Evolutionary conservation across 495 filamentous ascomycete species (phyloP).

Genomic region (Aspergillus nidulans): DNA sequence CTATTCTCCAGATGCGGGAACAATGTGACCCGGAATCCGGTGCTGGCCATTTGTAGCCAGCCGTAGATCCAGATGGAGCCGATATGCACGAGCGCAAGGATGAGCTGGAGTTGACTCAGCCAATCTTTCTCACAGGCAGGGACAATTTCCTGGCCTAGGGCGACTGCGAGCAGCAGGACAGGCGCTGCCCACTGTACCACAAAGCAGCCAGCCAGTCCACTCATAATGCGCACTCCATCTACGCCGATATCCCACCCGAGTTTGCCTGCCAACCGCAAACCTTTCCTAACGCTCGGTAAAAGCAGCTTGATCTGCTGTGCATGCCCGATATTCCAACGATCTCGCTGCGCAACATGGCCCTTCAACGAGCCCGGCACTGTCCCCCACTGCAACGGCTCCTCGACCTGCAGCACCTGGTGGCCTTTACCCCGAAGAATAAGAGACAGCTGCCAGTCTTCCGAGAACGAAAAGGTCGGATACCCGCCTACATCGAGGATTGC

Average conservation of each 20-base stretch:
- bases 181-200: conserved; percentile 24
- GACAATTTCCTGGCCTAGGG: conserved; percentile 17
- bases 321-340: conserved; percentile 35
- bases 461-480: conserved; percentile 46
- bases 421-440: conserved; percentile 40
- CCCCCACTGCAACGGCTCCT: conserved; percentile 49
- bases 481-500: conserved; percentile 43
- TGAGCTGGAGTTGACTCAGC: conserved; percentile 15
- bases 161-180: conserved; percentile 2
- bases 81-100: conserved; percentile 16
- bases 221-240: conserved; percentile 25
- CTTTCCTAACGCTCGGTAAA: not conserved
- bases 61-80: conserved; percentile 26
- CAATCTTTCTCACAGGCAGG: conserved; percentile 6
- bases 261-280: not conserved
- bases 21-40: conserved; percentile 14
- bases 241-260: conserved; percentile 26
- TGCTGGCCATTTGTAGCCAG: conserved; percentile 19
- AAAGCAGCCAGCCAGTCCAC: conserved; percentile 15
- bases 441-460: conserved; percentile 49
- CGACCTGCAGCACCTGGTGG: conserved; percentile 41
- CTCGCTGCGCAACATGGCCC: conserved; percentile 48
- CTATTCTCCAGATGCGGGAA: conserved; percentile 34
- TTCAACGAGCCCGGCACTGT: conserved; percentile 45
- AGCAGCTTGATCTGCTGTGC: conserved; percentile 29